Percentiles rank a stretch among this genome's conserved stretches.
Conservation (phyloP, 176 grass and related monocot genomes). For the Rhynchospora tenuis region DNA sequence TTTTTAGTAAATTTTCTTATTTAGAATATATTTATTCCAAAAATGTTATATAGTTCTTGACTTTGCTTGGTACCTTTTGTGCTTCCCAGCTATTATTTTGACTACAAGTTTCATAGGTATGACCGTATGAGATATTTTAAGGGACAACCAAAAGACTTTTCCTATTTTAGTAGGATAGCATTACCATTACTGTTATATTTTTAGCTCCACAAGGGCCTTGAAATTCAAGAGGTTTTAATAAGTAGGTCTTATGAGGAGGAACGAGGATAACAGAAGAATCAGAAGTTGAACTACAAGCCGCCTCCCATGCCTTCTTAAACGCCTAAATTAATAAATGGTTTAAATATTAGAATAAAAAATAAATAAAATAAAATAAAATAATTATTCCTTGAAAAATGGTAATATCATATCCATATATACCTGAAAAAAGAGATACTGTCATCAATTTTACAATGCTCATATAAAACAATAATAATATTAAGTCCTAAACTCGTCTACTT, state of each 20-base stretch:
- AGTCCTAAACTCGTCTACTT: too few species aligned
- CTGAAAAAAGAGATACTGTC: not conserved
- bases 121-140: not conserved
- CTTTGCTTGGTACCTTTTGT: not conserved
- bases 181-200: constrained; percentile 52
- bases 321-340: constrained; percentile 28
- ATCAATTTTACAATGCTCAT: not conserved
- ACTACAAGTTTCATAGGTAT: not conserved
- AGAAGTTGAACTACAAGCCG: constrained; percentile 31
- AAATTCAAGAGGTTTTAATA: constrained; percentile 54
- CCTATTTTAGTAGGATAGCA: not conserved
- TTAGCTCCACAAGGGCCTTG: constrained; percentile 47
- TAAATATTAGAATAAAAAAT: not conserved
- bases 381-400: not conserved
- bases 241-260: constrained; percentile 39
- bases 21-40: not conserved
- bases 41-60: not conserved
- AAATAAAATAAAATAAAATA: not conserved
- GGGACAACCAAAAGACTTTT: not conserved
- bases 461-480: not conserved
- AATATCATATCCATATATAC: not conserved
- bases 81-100: not conserved
- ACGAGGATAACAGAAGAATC: constrained; percentile 19
- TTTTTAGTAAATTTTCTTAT: too few species aligned
- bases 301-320: constrained; percentile 56